A percentile compares a stretch with the other conserved stretches of the same genome.
Conservation (phyloP, 2,329 filamentous ascomycete genomes). For the Fusarium equiseti region DNA sequence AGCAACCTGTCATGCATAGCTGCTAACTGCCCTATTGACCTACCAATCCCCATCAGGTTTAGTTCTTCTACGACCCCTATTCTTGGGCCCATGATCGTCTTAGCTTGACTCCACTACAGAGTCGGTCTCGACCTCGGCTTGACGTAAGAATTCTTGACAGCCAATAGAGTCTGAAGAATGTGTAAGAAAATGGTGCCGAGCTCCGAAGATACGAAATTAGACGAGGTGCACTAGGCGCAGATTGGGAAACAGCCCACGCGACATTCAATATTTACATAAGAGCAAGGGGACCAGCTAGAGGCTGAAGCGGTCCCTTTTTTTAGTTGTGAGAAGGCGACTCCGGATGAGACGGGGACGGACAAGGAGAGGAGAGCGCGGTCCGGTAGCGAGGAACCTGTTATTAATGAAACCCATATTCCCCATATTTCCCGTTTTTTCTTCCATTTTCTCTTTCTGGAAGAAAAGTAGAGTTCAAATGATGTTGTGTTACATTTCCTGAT, state of each 20-base stretch:
- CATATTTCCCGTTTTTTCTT: not conserved
- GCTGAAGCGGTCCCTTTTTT: conserved; percentile 5
- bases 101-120: not conserved
- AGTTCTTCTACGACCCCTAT: not conserved
- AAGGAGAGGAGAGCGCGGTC: not conserved
- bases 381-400: not conserved
- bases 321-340: not conserved
- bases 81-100: not conserved
- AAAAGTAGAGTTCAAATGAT: conserved; percentile 1
- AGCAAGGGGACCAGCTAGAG: not conserved
- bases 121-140: conserved; percentile 13
- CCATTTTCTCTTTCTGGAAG: conserved; percentile 19
- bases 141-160: conserved; percentile 2
- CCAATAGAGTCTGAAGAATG: not conserved
- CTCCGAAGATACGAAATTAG: conserved; percentile 29
- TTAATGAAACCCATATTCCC: conserved; percentile 4
- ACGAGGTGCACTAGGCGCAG: not conserved
- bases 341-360: not conserved
- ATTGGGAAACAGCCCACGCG: conserved; percentile 26
- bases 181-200: conserved; percentile 25
- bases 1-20: not conserved
- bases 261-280: conserved; percentile 22
- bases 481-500: not conserved
- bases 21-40: not conserved
- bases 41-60: not conserved